Evolutionary conservation across 78 protist genomes (phyloP).

Genomic region (Mastigamoeba balamuthi): DNA sequence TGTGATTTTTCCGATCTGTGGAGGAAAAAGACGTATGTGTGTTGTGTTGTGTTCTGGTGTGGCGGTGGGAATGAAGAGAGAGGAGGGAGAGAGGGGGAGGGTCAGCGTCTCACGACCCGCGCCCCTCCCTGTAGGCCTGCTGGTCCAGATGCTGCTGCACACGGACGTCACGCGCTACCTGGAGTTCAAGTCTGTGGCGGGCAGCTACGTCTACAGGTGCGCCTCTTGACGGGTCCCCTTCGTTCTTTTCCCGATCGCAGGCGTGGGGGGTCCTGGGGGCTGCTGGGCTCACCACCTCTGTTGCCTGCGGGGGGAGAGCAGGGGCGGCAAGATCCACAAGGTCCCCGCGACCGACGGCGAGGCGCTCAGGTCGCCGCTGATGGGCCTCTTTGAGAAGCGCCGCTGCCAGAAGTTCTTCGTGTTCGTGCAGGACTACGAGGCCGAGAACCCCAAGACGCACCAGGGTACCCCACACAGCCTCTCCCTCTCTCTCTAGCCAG

Average conservation of each 20-base stretch:
- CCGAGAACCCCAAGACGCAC: slow-evolving; percentile 54
- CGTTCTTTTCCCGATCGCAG: background rate
- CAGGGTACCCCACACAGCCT: slow-evolving; percentile 8
- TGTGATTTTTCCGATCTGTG: too few species aligned
- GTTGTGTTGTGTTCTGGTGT: background rate
- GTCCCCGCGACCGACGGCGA: slow-evolving; percentile 92
- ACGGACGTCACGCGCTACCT: slow-evolving; percentile 94
- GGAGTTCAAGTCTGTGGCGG: slow-evolving; percentile 89
- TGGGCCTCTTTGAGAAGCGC: slow-evolving; percentile 96
- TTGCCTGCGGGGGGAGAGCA: too few species aligned
- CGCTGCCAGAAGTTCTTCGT: slow-evolving; percentile 71
- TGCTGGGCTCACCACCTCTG: too few species aligned
- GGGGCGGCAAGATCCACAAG: slow-evolving; percentile 63
- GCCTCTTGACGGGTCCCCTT: background rate
- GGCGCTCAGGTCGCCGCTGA: slow-evolving; percentile 78
- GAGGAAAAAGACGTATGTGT: too few species aligned
- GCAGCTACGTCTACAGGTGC: slow-evolving; percentile 64
- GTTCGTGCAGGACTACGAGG: slow-evolving; percentile 68
- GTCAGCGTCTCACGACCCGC: background rate
- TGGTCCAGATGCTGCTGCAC: slow-evolving; percentile 87
- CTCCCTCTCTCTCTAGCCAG: background rate
- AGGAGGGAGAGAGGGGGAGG: too few species aligned
- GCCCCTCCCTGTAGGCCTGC: slow-evolving; percentile 6
- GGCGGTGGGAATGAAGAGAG: too few species aligned
- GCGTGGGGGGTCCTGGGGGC: too few species aligned